Evolutionary conservation across 1,139 yeast genomes (phyloP).

Genomic region (Blastobotrys aristatus): DNA sequence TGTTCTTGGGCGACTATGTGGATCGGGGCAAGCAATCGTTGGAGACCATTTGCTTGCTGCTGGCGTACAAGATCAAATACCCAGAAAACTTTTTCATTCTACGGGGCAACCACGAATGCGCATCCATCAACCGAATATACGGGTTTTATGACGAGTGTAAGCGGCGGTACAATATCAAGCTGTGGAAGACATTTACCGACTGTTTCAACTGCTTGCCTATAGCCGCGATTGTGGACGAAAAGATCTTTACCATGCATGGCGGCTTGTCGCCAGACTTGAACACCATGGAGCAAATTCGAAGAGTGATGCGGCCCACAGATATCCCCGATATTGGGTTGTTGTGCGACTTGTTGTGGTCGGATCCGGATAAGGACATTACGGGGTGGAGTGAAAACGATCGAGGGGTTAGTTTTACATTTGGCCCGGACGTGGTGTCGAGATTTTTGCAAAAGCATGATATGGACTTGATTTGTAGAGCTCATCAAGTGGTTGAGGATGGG

Average conservation of each 20-base stretch:
- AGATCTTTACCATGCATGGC: slow-evolving; percentile 98
- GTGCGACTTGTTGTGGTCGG: slow-evolving; percentile 96
- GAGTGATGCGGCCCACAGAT: slow-evolving; percentile 98
- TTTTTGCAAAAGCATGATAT: slow-evolving; percentile 93
- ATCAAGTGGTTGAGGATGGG: slow-evolving; percentile 98
- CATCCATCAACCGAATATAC: slow-evolving; percentile 92
- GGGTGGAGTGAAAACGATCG: slow-evolving; percentile 99
- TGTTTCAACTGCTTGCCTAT: slow-evolving; percentile 97
- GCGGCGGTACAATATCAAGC: slow-evolving; percentile 93
- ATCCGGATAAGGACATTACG: slow-evolving; percentile 94
- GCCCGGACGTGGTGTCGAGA: slow-evolving; percentile 93
- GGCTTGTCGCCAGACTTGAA: slow-evolving; percentile 95
- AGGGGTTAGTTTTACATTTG: slow-evolving; percentile 96
- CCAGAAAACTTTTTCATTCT: slow-evolving; percentile 92
- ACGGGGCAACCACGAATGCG: slow-evolving; percentile 50
- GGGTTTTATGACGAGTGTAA: slow-evolving; percentile 97
- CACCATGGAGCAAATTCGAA: slow-evolving; percentile 96
- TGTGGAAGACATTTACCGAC: slow-evolving; percentile 97
- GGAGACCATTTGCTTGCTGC: slow-evolving; percentile 85
- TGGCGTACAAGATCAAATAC: slow-evolving; percentile 94
- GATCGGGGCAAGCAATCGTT: slow-evolving; percentile 97
- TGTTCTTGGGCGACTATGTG: slow-evolving; percentile 89
- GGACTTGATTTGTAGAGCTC: slow-evolving; percentile 97
- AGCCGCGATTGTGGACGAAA: slow-evolving; percentile 96
- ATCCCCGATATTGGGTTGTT: slow-evolving; percentile 94